phyloP scores from a whole-genome alignment of 805 yeast genomes.

The Jamesozyma hellenica region DNA sequence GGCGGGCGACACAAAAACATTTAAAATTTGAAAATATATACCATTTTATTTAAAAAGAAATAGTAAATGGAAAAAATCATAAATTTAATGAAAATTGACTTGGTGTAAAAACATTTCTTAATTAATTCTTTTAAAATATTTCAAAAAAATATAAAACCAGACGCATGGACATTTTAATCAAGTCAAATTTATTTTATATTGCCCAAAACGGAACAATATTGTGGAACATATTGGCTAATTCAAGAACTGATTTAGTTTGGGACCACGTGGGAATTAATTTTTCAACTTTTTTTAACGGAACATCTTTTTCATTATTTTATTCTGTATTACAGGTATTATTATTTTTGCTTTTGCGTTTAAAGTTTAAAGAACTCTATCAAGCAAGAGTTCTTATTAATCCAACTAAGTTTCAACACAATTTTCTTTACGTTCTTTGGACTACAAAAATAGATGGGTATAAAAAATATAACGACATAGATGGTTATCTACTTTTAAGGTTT shows the following conservation, averaged over 20 bases:
- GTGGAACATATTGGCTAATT: not conserved
- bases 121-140: too few species aligned
- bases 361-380: slow-evolving; percentile 40
- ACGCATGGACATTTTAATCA: too few species aligned
- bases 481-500: slow-evolving; percentile 62
- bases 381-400: slow-evolving; percentile 30
- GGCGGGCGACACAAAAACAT: too few species aligned
- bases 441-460: slow-evolving; percentile 36
- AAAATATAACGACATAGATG: slow-evolving; percentile 47
- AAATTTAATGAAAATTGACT: too few species aligned
- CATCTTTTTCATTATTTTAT: slow-evolving; percentile 43
- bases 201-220: not conserved
- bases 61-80: too few species aligned
- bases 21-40: too few species aligned
- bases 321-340: slow-evolving; percentile 43
- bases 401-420: not conserved
- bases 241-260: slow-evolving; percentile 50
- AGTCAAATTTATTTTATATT: not conserved
- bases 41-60: too few species aligned
- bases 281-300: slow-evolving; percentile 44
- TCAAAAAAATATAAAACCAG: too few species aligned
- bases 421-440: slow-evolving; percentile 20
- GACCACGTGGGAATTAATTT: slow-evolving; percentile 48
- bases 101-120: too few species aligned
- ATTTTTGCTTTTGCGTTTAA: slow-evolving; percentile 32